Evolutionary conservation across 257 asterid genomes (phyloP).

Genomic region (Solanum dulcamara): DNA sequence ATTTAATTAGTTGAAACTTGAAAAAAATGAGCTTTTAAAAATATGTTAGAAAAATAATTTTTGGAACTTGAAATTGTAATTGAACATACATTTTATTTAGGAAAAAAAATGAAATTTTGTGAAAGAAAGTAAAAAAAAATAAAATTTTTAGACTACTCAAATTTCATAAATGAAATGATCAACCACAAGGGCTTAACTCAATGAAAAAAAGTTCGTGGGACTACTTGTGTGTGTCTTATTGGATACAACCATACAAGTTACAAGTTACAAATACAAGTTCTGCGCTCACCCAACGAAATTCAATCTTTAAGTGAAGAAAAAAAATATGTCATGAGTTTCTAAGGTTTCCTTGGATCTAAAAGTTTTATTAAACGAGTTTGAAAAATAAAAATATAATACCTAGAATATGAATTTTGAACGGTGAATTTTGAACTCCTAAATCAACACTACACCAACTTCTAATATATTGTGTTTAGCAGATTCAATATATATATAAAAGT

Average conservation of each 20-base stretch:
- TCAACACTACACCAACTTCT: background rate
- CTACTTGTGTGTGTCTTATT: no score
- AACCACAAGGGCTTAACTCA: background rate
- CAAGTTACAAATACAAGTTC: background rate
- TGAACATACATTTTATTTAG: background rate
- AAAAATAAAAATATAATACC: background rate
- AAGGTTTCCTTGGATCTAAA: background rate
- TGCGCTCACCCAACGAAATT: background rate
- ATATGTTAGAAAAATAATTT: background rate
- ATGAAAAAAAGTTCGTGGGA: background rate
- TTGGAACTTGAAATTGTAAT: background rate
- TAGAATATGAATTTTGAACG: no score
- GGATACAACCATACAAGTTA: background rate
- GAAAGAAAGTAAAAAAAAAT: background rate
- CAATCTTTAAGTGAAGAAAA: background rate
- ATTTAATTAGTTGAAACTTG: background rate
- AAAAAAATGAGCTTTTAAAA: background rate
- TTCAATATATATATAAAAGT: background rate
- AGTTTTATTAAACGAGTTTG: no score
- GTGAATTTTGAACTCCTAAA: no score
- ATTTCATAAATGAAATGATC: background rate
- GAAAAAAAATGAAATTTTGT: background rate
- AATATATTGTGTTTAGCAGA: background rate
- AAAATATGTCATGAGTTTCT: no score
- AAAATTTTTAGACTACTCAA: background rate